A percentile compares a stretch with the other conserved stretches of the same genome.
Conservation (phyloP, 345 rosid genomes). For the Raphanus sativus region DNA sequence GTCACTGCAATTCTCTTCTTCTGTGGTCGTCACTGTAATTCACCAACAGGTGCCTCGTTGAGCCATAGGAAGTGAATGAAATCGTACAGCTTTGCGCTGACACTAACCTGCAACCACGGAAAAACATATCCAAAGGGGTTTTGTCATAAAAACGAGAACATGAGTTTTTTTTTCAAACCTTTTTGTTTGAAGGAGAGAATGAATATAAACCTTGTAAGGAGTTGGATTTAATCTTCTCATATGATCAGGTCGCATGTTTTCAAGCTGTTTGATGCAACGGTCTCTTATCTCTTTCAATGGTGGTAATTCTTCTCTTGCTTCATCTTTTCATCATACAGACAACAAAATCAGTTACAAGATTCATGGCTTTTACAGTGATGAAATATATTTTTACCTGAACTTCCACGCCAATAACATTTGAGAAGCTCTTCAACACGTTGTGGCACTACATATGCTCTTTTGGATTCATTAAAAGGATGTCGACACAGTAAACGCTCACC, state of each 20-base stretch:
- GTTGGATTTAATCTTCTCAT: slow-evolving; percentile 94
- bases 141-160: not conserved
- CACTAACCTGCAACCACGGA: slow-evolving; percentile 66
- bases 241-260: slow-evolving; percentile 88
- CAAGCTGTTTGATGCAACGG: slow-evolving; percentile 82
- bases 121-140: not conserved
- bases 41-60: slow-evolving; percentile 98
- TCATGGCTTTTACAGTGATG: not conserved
- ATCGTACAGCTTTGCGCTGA: slow-evolving; percentile 77
- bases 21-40: slow-evolving; percentile 47
- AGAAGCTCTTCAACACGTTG: slow-evolving; percentile 81
- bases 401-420: slow-evolving; percentile 91
- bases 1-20: slow-evolving; percentile 47
- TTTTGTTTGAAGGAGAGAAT: not conserved
- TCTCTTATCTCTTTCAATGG: slow-evolving; percentile 63
- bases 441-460: slow-evolving; percentile 95
- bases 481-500: slow-evolving; percentile 91
- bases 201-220: slow-evolving; percentile 74
- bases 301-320: slow-evolving; percentile 68
- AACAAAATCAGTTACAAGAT: not conserved
- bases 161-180: not conserved
- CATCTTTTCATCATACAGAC: slow-evolving; percentile 36
- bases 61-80: slow-evolving; percentile 97
- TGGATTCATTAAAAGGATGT: slow-evolving; percentile 94
- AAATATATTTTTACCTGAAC: slow-evolving; percentile 51